Evolutionary conservation across 768 basidiomycete genomes (phyloP).

Genomic region (Tricholoma terreum): DNA sequence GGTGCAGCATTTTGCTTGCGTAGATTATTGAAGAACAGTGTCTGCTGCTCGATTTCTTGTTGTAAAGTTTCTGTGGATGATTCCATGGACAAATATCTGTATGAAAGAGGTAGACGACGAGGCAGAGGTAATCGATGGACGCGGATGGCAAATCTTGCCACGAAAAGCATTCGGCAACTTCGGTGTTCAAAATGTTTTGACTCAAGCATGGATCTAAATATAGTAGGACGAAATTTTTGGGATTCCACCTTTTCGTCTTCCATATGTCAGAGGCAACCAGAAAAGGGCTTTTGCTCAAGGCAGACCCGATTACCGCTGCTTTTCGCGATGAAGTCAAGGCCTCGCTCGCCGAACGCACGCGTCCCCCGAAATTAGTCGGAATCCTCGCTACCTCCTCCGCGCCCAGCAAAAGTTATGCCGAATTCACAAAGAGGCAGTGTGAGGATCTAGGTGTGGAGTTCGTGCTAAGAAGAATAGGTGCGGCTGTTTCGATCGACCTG

Average conservation of each 20-base stretch:
- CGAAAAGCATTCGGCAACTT: slow-evolving; percentile 8
- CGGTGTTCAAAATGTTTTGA: background rate
- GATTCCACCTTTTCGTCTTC: background rate
- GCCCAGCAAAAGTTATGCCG: slow-evolving; percentile 79
- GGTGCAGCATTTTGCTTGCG: slow-evolving; percentile 52
- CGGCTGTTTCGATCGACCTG: slow-evolving; percentile 51
- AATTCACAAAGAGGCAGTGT: slow-evolving; percentile 92
- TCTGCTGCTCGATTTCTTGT: slow-evolving; percentile 55
- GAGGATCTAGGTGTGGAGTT: slow-evolving; percentile 85
- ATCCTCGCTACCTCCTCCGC: slow-evolving; percentile 84
- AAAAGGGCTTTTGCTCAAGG: slow-evolving; percentile 77
- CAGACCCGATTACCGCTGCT: slow-evolving; percentile 67
- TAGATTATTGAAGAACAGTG: slow-evolving; percentile 58
- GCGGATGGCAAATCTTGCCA: slow-evolving; percentile 16
- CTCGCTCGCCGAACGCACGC: slow-evolving; percentile 33
- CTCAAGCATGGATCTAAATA: too few relatives aligned
- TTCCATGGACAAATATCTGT: slow-evolving; percentile 18
- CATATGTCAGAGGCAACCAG: slow-evolving; percentile 31
- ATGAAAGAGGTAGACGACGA: slow-evolving; percentile 11
- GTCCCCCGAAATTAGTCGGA: slow-evolving; percentile 77
- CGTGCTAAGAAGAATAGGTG: slow-evolving; percentile 70
- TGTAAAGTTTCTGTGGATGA: slow-evolving; percentile 38
- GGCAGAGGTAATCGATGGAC: slow-evolving; percentile 34
- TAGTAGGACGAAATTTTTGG: too few relatives aligned
- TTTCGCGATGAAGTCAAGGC: slow-evolving; percentile 69